phyloP scores from a whole-genome alignment of 352 stramenopile species.

The Lagenidium sp. region DNA sequence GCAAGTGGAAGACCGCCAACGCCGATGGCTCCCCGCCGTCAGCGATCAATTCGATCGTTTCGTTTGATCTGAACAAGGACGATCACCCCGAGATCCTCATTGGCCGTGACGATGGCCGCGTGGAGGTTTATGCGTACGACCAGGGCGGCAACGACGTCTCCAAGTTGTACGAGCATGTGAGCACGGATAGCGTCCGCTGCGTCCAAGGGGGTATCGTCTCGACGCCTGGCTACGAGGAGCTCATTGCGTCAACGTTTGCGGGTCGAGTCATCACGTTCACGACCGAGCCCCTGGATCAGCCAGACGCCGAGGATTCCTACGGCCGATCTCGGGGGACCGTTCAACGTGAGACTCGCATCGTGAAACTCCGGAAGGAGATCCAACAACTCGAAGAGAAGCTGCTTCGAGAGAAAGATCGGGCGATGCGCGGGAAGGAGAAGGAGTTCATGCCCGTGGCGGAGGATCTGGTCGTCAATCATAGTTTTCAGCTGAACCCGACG shows the following conservation, averaged over 20 bases:
- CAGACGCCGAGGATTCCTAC: constrained; percentile 63
- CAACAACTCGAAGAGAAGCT: constrained; percentile 60
- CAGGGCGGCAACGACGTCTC: constrained; percentile 27
- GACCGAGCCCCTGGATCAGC: constrained; percentile 70
- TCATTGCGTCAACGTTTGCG: constrained; percentile 74
- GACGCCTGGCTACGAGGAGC: constrained; percentile 61
- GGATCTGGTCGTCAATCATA: constrained; percentile 70
- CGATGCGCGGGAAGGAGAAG: constrained; percentile 31
- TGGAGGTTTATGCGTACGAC: constrained; percentile 73
- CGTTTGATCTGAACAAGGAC: constrained; percentile 78
- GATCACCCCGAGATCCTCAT: constrained; percentile 69
- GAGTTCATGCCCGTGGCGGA: constrained; percentile 62
- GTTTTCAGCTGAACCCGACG: constrained; percentile 64
- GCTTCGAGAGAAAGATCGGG: constrained; percentile 36
- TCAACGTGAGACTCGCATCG: constrained; percentile 66
- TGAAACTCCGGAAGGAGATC: constrained; percentile 77
- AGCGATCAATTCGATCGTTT: constrained; percentile 66
- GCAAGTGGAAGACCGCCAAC: constrained; percentile 21
- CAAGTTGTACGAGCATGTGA: constrained; percentile 60
- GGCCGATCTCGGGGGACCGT: constrained; percentile 66
- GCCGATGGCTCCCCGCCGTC: constrained; percentile 12
- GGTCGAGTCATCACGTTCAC: constrained; percentile 77
- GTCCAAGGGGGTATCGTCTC: constrained; percentile 64
- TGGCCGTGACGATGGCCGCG: constrained; percentile 63
- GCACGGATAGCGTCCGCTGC: constrained; percentile 65